Evolutionary conservation across 2,329 filamentous ascomycete genomes (phyloP), one percentile per base, ranked within the genome.

Genomic region (Cryphonectria radicalis): DNA sequence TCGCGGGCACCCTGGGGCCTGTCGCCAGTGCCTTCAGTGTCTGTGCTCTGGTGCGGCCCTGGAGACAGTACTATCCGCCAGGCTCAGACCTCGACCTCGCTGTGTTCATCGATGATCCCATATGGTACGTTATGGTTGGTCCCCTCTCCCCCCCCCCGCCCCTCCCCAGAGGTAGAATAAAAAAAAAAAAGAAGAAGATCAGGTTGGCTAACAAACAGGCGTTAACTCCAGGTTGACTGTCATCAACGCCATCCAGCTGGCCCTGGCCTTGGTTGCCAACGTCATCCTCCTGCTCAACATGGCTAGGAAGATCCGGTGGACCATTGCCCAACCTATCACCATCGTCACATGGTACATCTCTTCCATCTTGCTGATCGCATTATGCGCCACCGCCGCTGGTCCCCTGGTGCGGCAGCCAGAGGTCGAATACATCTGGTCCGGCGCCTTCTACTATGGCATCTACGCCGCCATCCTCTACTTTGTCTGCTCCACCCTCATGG

Each of bases 11-110:
- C 0, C 87, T 96, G 2, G 94, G 93, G 0, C 95, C 95, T 0
- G 88, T 97, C 13, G 95, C 95, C 3, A 97, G 95, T 71, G 90
- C 96, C 42, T 92, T 96, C 81, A 95, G 92, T 70, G 94, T 97
- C 71, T 94, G 92, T 73, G 93, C 94, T 10, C 85, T 97, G n/a
- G 93, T 93, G 1, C 90, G 90, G 40, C 89, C 89, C 32, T 97
- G 94, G 95, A 86, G 93, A 72, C 88, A 91, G 78, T 83, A 84
- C 65, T 81, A 88, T 6, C 78, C 80, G 0, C 84, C 85, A 0
- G 82, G 83, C 0, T 82, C 85, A 6, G 78, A 85, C 1, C 77
- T 87, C 7, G 81, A 86, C 13, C 77, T 83, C 1, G 90, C 88
- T 0, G 46, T 74, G 2, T 89, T 87, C 35, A 85, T 92, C 69